phyloP scores from a whole-genome alignment of 108 stramenopile species.

The Cyclostephanos invisitatus region DNA sequence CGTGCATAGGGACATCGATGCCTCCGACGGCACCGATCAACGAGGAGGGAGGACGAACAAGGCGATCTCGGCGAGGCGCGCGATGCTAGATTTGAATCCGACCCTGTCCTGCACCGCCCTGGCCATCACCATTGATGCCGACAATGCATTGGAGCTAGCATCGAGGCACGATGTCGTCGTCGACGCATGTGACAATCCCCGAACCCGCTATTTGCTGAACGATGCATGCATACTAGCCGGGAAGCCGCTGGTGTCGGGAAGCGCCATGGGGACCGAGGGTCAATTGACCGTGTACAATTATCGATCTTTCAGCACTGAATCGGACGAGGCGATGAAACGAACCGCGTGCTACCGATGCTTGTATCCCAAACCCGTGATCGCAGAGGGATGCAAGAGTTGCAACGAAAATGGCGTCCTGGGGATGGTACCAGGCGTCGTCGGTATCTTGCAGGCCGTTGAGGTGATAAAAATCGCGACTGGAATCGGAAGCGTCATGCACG shows the following conservation, averaged over 20 bases:
- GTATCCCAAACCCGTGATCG: slow-evolving; percentile 73
- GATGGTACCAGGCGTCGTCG: slow-evolving; percentile 91
- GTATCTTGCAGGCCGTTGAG: slow-evolving; percentile 92
- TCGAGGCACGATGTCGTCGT: slow-evolving; percentile 79
- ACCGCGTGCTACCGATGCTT: slow-evolving; percentile 85
- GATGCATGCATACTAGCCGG: slow-evolving; percentile 92
- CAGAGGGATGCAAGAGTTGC: slow-evolving; percentile 76
- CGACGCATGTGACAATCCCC: slow-evolving; percentile 97
- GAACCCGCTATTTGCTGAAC: slow-evolving; percentile 92
- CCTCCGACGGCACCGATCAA: slow-evolving; percentile 15
- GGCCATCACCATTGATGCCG: slow-evolving; percentile 42
- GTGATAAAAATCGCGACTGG: slow-evolving; percentile 88
- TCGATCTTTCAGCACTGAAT: neutral
- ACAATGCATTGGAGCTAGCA: slow-evolving; percentile 70
- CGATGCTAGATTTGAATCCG: slow-evolving; percentile 71
- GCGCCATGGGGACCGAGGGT: slow-evolving; percentile 87
- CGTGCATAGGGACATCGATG: slow-evolving; percentile 70
- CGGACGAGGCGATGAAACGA: slow-evolving; percentile 4
- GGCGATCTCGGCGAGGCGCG: slow-evolving; percentile 70
- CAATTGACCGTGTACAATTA: slow-evolving; percentile 87
- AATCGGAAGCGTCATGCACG: slow-evolving; percentile 64
- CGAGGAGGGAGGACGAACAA: slow-evolving; percentile 75
- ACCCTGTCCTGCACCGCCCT: slow-evolving; percentile 53
- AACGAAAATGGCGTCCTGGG: slow-evolving; percentile 87
- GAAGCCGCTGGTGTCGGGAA: slow-evolving; percentile 81